Conservation (phyloP, 2,329 filamentous ascomycete species). For the Diplocarpon mali region DNA sequence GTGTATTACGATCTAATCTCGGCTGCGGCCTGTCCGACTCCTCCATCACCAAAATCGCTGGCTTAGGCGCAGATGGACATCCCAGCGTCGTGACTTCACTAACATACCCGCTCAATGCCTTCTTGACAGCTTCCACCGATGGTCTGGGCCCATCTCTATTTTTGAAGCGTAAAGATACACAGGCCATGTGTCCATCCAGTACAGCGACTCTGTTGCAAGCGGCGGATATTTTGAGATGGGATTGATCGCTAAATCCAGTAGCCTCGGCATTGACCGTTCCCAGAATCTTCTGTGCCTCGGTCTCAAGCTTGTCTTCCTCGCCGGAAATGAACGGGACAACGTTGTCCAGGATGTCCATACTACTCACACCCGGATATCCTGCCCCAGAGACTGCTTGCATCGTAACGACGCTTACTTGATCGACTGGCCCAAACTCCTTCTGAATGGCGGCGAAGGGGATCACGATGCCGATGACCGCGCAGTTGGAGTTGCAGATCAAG, state of each 20-base stretch:
- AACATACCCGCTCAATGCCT: constrained; percentile 69
- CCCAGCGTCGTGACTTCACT: constrained; percentile 74
- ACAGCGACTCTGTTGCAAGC: constrained; percentile 93
- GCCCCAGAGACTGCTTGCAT: constrained; percentile 92
- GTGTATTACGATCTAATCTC: constrained; percentile 74
- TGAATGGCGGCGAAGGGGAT: constrained; percentile 90
- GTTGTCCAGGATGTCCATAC: constrained; percentile 95
- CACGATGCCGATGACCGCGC: constrained; percentile 90
- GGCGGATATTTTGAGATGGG: constrained; percentile 64
- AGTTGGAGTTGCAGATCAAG: constrained; percentile 96
- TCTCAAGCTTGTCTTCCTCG: constrained; percentile 94
- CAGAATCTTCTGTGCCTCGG: constrained; percentile 90
- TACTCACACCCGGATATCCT: constrained; percentile 79
- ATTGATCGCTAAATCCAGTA: constrained; percentile 68
- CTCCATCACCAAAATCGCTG: constrained; percentile 80
- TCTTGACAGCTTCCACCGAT: constrained; percentile 62
- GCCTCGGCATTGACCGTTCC: constrained; percentile 60
- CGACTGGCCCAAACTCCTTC: constrained; percentile 73
- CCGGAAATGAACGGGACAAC: constrained; percentile 87
- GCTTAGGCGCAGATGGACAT: constrained; percentile 74
- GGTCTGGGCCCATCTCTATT: constrained; percentile 54
- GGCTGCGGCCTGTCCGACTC: constrained; percentile 87
- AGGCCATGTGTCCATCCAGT: constrained; percentile 90
- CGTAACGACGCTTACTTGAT: constrained; percentile 68
- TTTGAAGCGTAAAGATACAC: constrained; percentile 76